Percentiles rank a stretch among this genome's conserved stretches.
These are phyloP conservation scores for Candida bentonensis DNA, from an alignment of 805 yeast species.

Conservation along the genomic window DNA sequence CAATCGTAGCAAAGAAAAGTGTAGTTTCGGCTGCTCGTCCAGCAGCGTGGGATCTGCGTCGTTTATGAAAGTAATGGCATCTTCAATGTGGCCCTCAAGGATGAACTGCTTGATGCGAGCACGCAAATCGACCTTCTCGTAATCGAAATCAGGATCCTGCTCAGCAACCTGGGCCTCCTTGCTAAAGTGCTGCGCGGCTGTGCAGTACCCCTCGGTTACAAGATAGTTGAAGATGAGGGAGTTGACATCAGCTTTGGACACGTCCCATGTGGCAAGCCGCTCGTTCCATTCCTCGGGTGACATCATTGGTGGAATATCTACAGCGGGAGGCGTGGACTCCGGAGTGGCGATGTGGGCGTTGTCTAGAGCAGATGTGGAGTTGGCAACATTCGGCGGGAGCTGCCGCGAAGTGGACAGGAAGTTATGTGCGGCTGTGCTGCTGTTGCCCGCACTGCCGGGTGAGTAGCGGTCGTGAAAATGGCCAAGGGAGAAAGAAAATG, in stretches of 20 bases:
- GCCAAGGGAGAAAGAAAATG: too few relatives aligned
- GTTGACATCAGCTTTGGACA: background rate
- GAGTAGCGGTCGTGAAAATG: too few relatives aligned
- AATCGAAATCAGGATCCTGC: background rate
- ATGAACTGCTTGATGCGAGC: constrained; percentile 39
- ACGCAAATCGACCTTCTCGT: constrained; percentile 19
- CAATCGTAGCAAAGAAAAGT: constrained; percentile 58
- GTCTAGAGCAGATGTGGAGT: background rate
- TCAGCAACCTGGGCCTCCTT: constrained; percentile 4
- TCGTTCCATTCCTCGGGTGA: constrained; percentile 1
- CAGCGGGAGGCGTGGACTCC: background rate
- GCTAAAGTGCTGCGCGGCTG: constrained; percentile 6
- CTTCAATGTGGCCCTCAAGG: constrained; percentile 44
- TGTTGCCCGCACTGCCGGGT: too few relatives aligned
- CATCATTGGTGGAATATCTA: background rate
- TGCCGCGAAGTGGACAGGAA: background rate
- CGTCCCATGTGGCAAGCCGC: constrained; percentile 1
- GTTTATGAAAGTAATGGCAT: constrained; percentile 43
- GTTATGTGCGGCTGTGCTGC: background rate
- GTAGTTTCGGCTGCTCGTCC: constrained; percentile 48
- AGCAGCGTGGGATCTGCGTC: constrained; percentile 49
- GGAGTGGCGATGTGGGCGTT: background rate
- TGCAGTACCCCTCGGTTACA: constrained; percentile 6
- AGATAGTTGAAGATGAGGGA: constrained; percentile 5
- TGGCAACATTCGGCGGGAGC: background rate